These are phyloP conservation scores for Xylaria bambusicola DNA, from an alignment of 495 filamentous ascomycete species.

Conservation along the genomic window DNA sequence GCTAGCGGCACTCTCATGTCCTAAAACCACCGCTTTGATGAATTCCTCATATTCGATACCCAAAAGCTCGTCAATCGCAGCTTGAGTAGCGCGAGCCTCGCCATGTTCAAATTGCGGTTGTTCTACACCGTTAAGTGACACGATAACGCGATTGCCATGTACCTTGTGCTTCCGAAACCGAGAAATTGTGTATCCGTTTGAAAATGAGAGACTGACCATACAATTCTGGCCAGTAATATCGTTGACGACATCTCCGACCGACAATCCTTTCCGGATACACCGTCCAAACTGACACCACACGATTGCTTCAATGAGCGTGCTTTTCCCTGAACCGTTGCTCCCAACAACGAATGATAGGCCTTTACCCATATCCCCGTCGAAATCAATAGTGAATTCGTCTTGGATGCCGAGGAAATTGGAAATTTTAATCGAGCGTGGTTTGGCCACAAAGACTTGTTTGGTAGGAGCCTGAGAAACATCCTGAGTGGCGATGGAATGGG, in stretches of 20 bases:
- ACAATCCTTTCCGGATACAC: constrained; percentile 31
- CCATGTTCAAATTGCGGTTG: constrained; percentile 32
- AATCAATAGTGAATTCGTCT: constrained; percentile 32
- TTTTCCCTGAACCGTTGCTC: constrained; percentile 33
- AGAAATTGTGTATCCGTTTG: constrained; percentile 34
- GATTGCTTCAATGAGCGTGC: constrained; percentile 37
- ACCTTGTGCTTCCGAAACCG: constrained; percentile 29
- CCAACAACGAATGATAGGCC: constrained; percentile 34
- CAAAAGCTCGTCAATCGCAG: constrained; percentile 33
- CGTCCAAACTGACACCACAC: constrained; percentile 40
- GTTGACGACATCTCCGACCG: constrained; percentile 35
- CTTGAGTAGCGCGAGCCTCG: constrained; percentile 25
- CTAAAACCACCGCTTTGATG: constrained; percentile 32
- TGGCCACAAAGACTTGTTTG: constrained; percentile 29
- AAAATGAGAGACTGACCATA: constrained; percentile 31
- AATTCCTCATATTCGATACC: constrained; percentile 37
- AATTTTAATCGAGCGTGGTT: constrained; percentile 32
- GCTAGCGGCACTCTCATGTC: constrained; percentile 35
- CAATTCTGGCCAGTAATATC: constrained; percentile 31
- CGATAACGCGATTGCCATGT: constrained; percentile 23
- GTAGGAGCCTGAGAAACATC: constrained; percentile 10
- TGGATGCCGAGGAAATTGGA: constrained; percentile 39
- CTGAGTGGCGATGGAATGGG: constrained; percentile 10
- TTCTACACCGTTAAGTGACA: constrained; percentile 31
- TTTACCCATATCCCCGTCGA: constrained; percentile 25